Conservation (phyloP, 345 rosid species). For the Bruguiera parviflora region DNA sequence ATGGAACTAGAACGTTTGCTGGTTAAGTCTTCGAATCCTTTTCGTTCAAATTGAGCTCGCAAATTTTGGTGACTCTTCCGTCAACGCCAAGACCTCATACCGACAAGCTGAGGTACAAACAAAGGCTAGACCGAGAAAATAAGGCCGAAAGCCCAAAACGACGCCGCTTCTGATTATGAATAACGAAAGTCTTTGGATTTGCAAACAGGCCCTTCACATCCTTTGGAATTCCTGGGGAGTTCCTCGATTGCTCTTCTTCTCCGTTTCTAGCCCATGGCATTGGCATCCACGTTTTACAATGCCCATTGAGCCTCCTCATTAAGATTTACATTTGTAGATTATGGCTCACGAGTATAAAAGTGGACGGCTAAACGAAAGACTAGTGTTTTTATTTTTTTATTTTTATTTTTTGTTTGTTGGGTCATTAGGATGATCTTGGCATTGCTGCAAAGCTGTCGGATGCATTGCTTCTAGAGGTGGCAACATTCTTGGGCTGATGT, state of each 20-base stretch:
- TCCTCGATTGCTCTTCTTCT: constrained; percentile 41
- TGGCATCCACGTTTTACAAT: constrained; percentile 73
- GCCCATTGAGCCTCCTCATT: constrained; percentile 52
- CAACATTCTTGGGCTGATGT: constrained; percentile 89
- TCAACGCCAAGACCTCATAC: too few species aligned
- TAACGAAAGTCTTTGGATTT: constrained; percentile 28
- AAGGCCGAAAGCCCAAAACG: too few species aligned
- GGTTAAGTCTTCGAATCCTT: too few species aligned
- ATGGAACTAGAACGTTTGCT: too few species aligned
- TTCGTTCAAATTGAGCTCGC: too few species aligned
- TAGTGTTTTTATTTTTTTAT: background rate
- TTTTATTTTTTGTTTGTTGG: background rate
- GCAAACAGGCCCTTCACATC: constrained; percentile 50
- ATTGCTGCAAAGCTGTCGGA: constrained; percentile 88
- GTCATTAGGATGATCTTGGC: constrained; percentile 66
- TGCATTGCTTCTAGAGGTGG: constrained; percentile 93
- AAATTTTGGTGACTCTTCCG: too few species aligned
- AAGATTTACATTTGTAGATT: background rate
- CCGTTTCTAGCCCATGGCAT: constrained; percentile 52
- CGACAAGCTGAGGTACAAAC: too few species aligned
- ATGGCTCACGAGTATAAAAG: background rate
- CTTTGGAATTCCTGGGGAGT: constrained; percentile 38
- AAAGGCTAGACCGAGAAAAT: too few species aligned
- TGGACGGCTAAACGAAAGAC: background rate
- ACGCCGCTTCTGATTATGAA: too few species aligned